Conservation (phyloP, 768 basidiomycete genomes). For the Hericium rajendrae region DNA sequence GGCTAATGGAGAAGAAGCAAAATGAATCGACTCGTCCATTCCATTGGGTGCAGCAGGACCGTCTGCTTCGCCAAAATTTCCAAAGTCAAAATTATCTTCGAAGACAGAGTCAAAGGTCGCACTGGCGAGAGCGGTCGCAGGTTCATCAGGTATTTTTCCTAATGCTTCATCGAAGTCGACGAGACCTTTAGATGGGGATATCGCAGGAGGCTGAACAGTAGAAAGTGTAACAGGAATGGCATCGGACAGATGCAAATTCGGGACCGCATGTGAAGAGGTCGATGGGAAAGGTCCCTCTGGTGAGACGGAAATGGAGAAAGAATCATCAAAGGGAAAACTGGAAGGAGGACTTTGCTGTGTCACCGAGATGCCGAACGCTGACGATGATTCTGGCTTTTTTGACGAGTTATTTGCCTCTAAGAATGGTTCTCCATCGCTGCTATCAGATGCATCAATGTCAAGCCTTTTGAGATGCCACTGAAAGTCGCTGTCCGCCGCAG, state of each 20-base stretch:
- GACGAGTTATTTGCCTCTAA: too few species aligned
- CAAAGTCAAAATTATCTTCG: constrained; percentile 61
- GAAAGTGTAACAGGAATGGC: not conserved
- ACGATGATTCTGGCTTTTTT: not conserved
- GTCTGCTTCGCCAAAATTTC: not conserved
- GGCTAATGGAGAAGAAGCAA: too few species aligned
- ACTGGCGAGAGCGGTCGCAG: constrained; percentile 25
- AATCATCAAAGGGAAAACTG: not conserved
- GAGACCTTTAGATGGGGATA: constrained; percentile 21
- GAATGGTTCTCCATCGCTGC: constrained; percentile 31
- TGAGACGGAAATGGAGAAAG: not conserved
- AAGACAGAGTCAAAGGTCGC: constrained; percentile 62
- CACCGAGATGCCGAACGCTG: not conserved
- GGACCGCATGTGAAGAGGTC: constrained; percentile 7
- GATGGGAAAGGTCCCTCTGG: not conserved
- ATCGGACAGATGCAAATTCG: constrained; percentile 7
- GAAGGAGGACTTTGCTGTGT: not conserved
- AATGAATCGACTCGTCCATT: too few species aligned
- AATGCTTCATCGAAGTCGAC: constrained; percentile 73
- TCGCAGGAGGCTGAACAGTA: too few species aligned
- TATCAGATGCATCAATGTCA: constrained; percentile 45
- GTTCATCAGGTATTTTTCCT: constrained; percentile 36
- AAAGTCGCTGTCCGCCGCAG: constrained; percentile 35
- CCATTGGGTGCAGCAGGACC: too few species aligned
- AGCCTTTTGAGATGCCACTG: constrained; percentile 45